Evolutionary conservation across 192 early-diverging fungal genomes (phyloP), one percentile per base, ranked within the genome.

Genomic region (Backusella luteola): DNA sequence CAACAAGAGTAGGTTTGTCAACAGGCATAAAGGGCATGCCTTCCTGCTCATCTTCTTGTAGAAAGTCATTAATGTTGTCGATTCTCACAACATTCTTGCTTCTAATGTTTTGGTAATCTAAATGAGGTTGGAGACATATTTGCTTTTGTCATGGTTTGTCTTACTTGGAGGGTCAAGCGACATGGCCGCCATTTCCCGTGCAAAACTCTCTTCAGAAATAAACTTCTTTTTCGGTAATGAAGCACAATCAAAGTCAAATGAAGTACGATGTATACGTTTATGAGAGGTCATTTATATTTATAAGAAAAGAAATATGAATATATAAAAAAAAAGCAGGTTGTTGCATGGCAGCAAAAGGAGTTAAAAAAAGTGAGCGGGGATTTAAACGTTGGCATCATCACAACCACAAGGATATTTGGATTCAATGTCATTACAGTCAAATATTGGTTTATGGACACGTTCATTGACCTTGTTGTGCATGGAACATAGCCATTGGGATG

Each of bases 401-500:
- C 97, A 98, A 3, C 97, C 97, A 71, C 97, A 98, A 66, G 94
- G 89, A 75, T 94, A 98, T 8, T 89, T 84, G 26, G 93, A 91
- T 29, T 89, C 88, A 11, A 97, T 89, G 8, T 79, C 87, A 11
- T 83, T 82, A 71, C 97, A 98, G 74, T 98, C 92, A 85, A 94
- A 95, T 29, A 88, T 69, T 14, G 90, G 88, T 77, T 98, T 97
- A 9, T 89, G 81, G 21, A 97, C 77, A 71, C 94, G 85, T 78
- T 86, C 84, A 83, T 98, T 98, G n/a, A 98, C 97, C 1, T 93
- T 88, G 74, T 98, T 98, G 79, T 98, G 97, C 41, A 94, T 89
- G 6, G 84, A 75, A 80, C 97, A 98, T n/a, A 93, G 84, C 90
- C 96, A 98, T 78, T 95, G 92, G 21, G 93, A 90, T 6, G 93